phyloP scores from a whole-genome alignment of 139 green algal genomes.

The Ulvella scutata region DNA sequence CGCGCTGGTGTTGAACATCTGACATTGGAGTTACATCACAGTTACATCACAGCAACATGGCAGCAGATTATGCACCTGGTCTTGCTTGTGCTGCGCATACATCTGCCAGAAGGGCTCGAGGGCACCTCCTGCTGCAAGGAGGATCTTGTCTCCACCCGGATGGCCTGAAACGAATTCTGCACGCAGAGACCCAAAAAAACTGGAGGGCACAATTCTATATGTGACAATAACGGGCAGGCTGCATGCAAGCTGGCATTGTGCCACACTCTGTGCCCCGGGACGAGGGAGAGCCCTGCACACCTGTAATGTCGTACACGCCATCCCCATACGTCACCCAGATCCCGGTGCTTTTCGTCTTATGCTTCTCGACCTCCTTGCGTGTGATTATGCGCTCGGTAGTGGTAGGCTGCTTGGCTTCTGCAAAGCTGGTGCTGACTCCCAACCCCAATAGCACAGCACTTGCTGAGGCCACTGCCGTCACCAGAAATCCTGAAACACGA shows the following conservation, averaged over 20 bases:
- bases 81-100: slow-evolving; percentile 68
- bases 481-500: too few relatives aligned
- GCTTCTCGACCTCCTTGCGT: slow-evolving; percentile 54
- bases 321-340: slow-evolving; percentile 79
- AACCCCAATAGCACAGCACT: not conserved
- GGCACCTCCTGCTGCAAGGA: slow-evolving; percentile 48
- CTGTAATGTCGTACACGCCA: slow-evolving; percentile 80
- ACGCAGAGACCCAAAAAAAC: not conserved
- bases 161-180: slow-evolving; percentile 27
- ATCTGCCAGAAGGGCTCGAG: slow-evolving; percentile 82
- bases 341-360: slow-evolving; percentile 34
- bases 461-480: too few relatives aligned
- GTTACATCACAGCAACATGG: too few relatives aligned
- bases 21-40: too few relatives aligned
- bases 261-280: too few relatives aligned
- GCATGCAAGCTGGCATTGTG: not conserved
- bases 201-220: not conserved
- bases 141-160: slow-evolving; percentile 52
- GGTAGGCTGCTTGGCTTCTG: not conserved
- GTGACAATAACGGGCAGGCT: slow-evolving; percentile 19
- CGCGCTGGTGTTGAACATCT: too few relatives aligned
- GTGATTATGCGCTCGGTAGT: not conserved
- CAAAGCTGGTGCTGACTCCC: not conserved
- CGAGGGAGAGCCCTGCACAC: too few relatives aligned
- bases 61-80: too few relatives aligned